Evolutionary conservation across 1,139 yeast species (phyloP), one percentile per base, ranked within the genome.

Genomic region (Magnusiomyces magnusii): DNA sequence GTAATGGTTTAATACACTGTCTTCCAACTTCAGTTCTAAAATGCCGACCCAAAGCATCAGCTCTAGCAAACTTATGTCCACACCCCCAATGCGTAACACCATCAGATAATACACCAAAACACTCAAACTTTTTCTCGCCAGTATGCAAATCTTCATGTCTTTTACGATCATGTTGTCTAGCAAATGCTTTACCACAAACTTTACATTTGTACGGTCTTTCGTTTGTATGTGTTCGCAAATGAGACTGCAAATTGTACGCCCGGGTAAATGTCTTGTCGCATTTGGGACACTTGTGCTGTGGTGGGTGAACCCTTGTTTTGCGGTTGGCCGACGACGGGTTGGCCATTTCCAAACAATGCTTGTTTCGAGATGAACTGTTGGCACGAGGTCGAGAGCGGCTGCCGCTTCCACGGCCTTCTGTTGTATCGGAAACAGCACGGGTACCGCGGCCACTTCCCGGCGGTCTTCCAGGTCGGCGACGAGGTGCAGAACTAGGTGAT

Each of bases 21-120:
- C 86, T 83, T 13, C 99, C 99, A 41, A 92, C 88, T 68, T 91
- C 98, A 0, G 98, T 91, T 68, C 92, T 87, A 74, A 93, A 92
- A 74, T 93, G 99, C 65, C 99, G 78, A 27, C 97, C 85, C 58
- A 93, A 74, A 0, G 98, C 99, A 76, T 93, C 99, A 7, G 98
- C 95, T 57, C 99, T 77, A 1, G 98, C 98, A 77, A 93, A 93
- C 68, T 86, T 82, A 67, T 93, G 83, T 1, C 95, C 95, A 74
- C 99, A 93, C 0, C 99, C 99, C 87, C 96, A 31, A 13, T 13
- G 36, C 36, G 36, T 31, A 13, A 31, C 36, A 13, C 36, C 36
- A 31, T 31, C 36, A 13, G 36, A 31, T 7, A 31, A 13, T 13
- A 31, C 36, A 21, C 49, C 36, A 31, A 25, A 80, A 73, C 99